phyloP scores from a whole-genome alignment of 768 basidiomycete species.

The Hydnomerulius pinastri region DNA sequence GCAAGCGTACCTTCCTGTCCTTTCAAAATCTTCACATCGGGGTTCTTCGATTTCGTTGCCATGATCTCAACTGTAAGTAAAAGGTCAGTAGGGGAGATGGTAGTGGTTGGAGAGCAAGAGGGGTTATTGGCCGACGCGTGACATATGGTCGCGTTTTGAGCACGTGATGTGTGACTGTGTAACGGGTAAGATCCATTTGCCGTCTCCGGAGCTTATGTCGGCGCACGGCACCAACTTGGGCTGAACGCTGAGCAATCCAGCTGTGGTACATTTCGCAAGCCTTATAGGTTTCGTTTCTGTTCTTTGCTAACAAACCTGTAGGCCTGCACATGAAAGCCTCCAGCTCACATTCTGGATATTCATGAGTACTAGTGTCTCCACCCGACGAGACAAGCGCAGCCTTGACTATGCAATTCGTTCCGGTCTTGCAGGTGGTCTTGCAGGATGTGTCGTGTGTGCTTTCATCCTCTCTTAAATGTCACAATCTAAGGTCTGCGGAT shows the following conservation, averaged over 20 bases:
- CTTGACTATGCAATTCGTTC: conserved; percentile 71
- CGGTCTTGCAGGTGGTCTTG: conserved; percentile 89
- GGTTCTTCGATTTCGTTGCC: conserved; percentile 53
- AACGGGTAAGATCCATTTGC: not conserved
- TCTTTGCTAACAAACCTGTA: not conserved
- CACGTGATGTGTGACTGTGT: not conserved
- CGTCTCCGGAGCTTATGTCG: not conserved
- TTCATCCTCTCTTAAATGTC: conserved; percentile 4
- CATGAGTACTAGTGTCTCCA: conserved; percentile 37
- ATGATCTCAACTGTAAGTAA: not conserved
- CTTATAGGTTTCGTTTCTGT: too few relatives aligned
- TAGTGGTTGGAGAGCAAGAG: not conserved
- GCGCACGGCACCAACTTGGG: not conserved
- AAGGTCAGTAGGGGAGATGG: not conserved
- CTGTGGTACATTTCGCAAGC: too few relatives aligned
- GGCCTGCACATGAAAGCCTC: conserved; percentile 11
- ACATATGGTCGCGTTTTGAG: not conserved
- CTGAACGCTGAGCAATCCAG: too few relatives aligned
- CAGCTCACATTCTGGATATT: conserved; percentile 12
- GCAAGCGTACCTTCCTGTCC: conserved; percentile 63
- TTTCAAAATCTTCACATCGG: conserved; percentile 63
- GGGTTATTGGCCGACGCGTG: not conserved
- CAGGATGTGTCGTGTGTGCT: conserved; percentile 84
- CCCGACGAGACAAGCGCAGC: conserved; percentile 53
- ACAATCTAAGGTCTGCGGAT: conserved; percentile 7